Evolutionary conservation across 352 stramenopile genomes (phyloP).

Genomic region (Phytopythium litorale): DNA sequence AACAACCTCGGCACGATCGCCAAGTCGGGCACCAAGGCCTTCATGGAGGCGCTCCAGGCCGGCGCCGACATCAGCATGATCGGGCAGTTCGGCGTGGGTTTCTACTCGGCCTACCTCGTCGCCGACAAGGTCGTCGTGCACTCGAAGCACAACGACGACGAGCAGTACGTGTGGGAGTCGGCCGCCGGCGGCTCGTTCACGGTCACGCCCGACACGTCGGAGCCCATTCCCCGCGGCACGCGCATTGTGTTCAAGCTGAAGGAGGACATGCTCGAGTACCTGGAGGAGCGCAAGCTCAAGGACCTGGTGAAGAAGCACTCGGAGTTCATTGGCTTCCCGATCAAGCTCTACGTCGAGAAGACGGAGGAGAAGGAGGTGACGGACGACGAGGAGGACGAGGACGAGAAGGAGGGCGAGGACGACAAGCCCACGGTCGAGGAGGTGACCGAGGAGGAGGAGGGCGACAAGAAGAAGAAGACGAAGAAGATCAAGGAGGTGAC

Average conservation of each 20-base stretch:
- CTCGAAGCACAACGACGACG: conserved; percentile 97
- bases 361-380: conserved; percentile 99
- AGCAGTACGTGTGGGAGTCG: conserved; percentile 99
- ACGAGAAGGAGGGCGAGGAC: conserved; percentile 91
- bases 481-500: conserved; percentile 96
- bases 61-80: conserved; percentile 94
- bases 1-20: conserved; percentile 97
- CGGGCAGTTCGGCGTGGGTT: conserved; percentile 99
- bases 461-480: conserved; percentile 80
- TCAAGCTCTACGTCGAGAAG: conserved; percentile 99
- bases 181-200: conserved; percentile 96
- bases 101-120: conserved; percentile 99
- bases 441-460: conserved; percentile 64
- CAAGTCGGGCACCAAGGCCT: conserved; percentile 98
- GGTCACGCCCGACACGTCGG: conserved; percentile 88
- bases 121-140: conserved; percentile 94
- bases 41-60: conserved; percentile 95
- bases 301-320: conserved; percentile 99
- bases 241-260: conserved; percentile 99
- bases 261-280: conserved; percentile 97
- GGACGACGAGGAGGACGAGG: conserved; percentile 93
- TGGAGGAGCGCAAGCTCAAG: conserved; percentile 94
- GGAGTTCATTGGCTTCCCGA: conserved; percentile 99
- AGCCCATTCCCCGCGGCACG: conserved; percentile 89
- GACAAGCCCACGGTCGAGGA: conserved; percentile 98